Evolutionary conservation across 257 asterid species (phyloP), one percentile per base, ranked within the genome.

Genomic region (Solanum chmielewskii): DNA sequence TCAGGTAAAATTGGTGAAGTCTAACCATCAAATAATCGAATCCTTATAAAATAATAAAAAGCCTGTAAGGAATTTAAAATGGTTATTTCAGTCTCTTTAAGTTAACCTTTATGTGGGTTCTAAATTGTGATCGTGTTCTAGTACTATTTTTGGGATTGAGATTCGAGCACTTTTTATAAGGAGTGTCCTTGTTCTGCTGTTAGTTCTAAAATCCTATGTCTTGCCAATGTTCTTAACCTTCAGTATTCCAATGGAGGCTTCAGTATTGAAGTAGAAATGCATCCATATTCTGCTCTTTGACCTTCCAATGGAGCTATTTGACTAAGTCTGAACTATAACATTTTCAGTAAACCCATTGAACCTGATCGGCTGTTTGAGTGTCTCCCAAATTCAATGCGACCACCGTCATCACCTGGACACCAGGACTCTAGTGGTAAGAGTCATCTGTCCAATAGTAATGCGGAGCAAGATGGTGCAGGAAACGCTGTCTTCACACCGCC

Each of bases 311-410:
- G 69, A 86, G 73, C 41, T 86, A 52, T 42, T 73, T 27, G 71
- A 11, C 45, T 86, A 73, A 33, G 82, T 83, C 69, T 85, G 44
- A 87, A 42, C 73, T 29, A 60, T 33, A 86, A 78, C 86, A 47
- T 83, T 88, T 92, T 82, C 98, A 97, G 99, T 93, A 95, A 96
- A 89, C 94, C 99, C 83, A 94, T 97, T 86, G 99, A 97, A 90
- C 99, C 99, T 69, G 99, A 97, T 86, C 93, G 95, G 56, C 99
- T 97, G 89, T 97, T 97, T 92, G 99, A 96, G 91, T 93, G 99
- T 88, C 99, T 97, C 60, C 99, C 99, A 88, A 95, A 92, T 93
- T 95, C 99, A 84, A 93, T 97, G 98, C 90, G 98, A 47, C 99
- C 99, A 89, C 91, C 95, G 37, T 91, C 99, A 91, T 94, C 98